Percentiles rank a stretch among this genome's conserved stretches.
These are phyloP conservation scores for Botrytis elliptica DNA, from an alignment of 2,329 filamentous ascomycete genomes.

Conservation along the genomic window DNA sequence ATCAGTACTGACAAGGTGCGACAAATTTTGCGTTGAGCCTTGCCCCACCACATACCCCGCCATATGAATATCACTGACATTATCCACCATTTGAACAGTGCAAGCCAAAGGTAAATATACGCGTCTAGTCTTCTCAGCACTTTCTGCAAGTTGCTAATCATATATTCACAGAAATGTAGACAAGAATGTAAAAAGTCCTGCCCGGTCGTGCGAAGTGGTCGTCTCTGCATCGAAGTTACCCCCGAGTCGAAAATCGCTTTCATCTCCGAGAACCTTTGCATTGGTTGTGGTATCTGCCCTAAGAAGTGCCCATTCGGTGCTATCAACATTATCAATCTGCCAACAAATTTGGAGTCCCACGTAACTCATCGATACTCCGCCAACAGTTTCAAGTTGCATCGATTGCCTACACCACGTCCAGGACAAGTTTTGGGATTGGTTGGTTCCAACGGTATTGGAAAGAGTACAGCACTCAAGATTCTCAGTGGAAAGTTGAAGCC, in stretches of 20 bases:
- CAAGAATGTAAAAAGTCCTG: conserved; percentile 99
- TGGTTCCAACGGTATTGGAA: conserved; percentile 99
- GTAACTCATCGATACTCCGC: conserved; percentile 98
- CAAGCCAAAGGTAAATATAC: conserved; percentile 71
- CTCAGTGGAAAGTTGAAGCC: conserved; percentile 98
- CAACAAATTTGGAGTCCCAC: conserved; percentile 97
- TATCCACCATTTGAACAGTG: conserved; percentile 55
- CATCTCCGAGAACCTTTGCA: conserved; percentile 93
- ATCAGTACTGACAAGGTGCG: conserved; percentile 95
- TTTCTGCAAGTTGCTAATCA: conserved; percentile 36
- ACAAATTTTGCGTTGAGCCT: conserved; percentile 37
- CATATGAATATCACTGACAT: conserved; percentile 42
- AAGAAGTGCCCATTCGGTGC: conserved; percentile 99
- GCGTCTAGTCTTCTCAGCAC: conserved; percentile 16
- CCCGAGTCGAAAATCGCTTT: conserved; percentile 91
- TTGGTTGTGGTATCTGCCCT: conserved; percentile 98
- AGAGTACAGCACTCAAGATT: conserved; percentile 99
- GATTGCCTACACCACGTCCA: conserved; percentile 90
- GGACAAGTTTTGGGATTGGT: conserved; percentile 95
- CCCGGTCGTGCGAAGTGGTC: conserved; percentile 94
- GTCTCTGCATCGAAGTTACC: conserved; percentile 93
- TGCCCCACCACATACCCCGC: conserved; percentile 44
- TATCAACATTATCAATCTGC: conserved; percentile 99
- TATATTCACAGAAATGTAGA: conserved; percentile 75
- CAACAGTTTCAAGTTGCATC: conserved; percentile 99